Evolutionary conservation across 1,139 yeast genomes (phyloP), one percentile per base, ranked within the genome.

Genomic region (Zygotorulaspora mrakii): DNA sequence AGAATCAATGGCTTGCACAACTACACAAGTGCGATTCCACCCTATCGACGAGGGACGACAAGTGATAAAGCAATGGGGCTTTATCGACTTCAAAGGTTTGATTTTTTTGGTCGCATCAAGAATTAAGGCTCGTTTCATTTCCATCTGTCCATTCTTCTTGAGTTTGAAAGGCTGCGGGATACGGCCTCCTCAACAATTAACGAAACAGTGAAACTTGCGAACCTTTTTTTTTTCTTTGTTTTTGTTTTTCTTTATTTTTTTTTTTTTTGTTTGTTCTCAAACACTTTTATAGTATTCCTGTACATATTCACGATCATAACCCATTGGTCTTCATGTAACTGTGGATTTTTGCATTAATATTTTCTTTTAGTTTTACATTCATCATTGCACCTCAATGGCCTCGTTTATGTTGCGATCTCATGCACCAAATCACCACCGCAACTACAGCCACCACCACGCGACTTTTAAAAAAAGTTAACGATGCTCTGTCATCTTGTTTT

Each of bases 41-140:
- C 59, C 61, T 53, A 53, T 54, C 45, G 46, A 41, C 48, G 62
- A 49, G 61, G 58, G 62, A 54, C 62, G 49, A 53, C 48, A 54
- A 43, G 59, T 52, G 57, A 37, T 49, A 43, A 35, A 37, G 30
- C 17, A n/a, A n/a, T n/a, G n/a, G n/a, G 30, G 16, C 25, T 32
- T 33, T 37, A 43, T 50, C 53, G 61, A 54, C 61, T 48, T 51
- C 40, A 53, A 46, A 57, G 45, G 62, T 57, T 57, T 53, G 61
- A 49, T 55, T 53, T 49, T 49, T 58, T 56, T 55, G 59, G 58
- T 44, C 43, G 31, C 17, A 12, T 17, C 9, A 16, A 16, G 7
- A 14, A n/a, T 10, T 14, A 9, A 10, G 17, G 21, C 11, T 28
- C 11, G 9, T 14, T 20, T 28, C 9, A 4, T 16, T 28, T 14